Evolutionary conservation across 306 rosid genomes (phyloP).

Genomic region (Coriaria nepalensis): DNA sequence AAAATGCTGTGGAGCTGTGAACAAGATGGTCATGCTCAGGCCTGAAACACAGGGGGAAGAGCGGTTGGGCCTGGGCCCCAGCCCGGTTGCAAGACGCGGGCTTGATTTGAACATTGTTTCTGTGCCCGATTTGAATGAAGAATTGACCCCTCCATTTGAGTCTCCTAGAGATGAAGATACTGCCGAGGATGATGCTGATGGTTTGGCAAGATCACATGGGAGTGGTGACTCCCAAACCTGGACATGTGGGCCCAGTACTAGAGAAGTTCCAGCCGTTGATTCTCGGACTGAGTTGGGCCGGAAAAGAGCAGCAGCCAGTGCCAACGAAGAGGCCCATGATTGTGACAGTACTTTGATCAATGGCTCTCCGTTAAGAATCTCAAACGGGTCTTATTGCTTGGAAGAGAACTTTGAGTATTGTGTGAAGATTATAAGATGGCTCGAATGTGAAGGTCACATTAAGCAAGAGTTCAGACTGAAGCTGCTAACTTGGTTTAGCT

Average conservation of each 20-base stretch:
- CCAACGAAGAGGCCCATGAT: slow-evolving; percentile 70
- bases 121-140: slow-evolving; percentile 93
- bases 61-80: slow-evolving; percentile 38
- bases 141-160: slow-evolving; percentile 88
- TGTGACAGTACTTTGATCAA: slow-evolving; percentile 95
- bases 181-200: slow-evolving; percentile 83
- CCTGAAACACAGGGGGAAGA: slow-evolving; percentile 47
- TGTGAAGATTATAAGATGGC: slow-evolving; percentile 93
- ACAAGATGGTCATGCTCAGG: slow-evolving; percentile 30
- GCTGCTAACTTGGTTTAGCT: slow-evolving; percentile 96
- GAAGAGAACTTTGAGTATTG: slow-evolving; percentile 95
- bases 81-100: slow-evolving; percentile 18
- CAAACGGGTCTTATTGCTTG: slow-evolving; percentile 58
- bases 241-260: slow-evolving; percentile 35
- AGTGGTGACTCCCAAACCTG: slow-evolving; percentile 94
- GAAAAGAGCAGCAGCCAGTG: slow-evolving; percentile 53
- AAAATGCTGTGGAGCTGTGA: slow-evolving; percentile 51
- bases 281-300: slow-evolving; percentile 48
- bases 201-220: slow-evolving; percentile 67
- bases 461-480: slow-evolving; percentile 85
- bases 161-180: slow-evolving; percentile 85
- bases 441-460: slow-evolving; percentile 91
- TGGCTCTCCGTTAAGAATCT: slow-evolving; percentile 49
- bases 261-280: slow-evolving; percentile 83
- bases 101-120: slow-evolving; percentile 88